Base-by-base conservation (phyloP, 345 rosid genomes). In the Lepidium didymum region DNA sequence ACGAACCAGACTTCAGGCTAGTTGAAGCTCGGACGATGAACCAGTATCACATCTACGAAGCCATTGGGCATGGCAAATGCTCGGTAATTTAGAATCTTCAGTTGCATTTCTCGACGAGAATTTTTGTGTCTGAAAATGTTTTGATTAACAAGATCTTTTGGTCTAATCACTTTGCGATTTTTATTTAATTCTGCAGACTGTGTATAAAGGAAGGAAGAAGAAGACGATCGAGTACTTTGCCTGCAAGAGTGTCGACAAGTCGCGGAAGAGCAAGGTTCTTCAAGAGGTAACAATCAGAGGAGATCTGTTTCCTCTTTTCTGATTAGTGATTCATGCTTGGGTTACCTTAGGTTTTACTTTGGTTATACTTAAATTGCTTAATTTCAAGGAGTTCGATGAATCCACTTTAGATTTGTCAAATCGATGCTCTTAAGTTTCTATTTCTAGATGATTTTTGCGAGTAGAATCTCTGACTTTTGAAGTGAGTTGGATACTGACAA, bases 161-260 rank as follows among this genome's bases (percentile, higher is more conserved):
- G 69, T 65, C 50, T 12, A 29, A 38, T 37, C 56, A 7, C 45
- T 43, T 44, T 15, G 14, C 43, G 11, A 4, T 33, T 18, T 5
- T 29, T 3, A 29, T 29, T 29, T 29, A 29, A 46, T 4, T 31
- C 8, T 40, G 62, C 61, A 94, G 99, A 84, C 86, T 49, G 99
- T 94, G 54, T 91, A 91, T 68, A 91, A 91, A 76, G 99, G 99
- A 55, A 83, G 99, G 80, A 91, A 87, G 96, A 94, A 90, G 96
- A 89, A 87, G 84, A 82, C 95, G 52, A 94, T 94, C 66, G 97
- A 91, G 85, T 91, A 94, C 75, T 94, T 86, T 40, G 97, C 99
- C 1, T 81, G 90, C 52, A 94, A 94, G 88, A 89, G 99, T 67
- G 96, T 91, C 1, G 97, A 91, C 2, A 94, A 94, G 74, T 91